Evolutionary conservation across 768 basidiomycete genomes (phyloP), one percentile per base, ranked within the genome.

Genomic region (Sutorius australiensis): DNA sequence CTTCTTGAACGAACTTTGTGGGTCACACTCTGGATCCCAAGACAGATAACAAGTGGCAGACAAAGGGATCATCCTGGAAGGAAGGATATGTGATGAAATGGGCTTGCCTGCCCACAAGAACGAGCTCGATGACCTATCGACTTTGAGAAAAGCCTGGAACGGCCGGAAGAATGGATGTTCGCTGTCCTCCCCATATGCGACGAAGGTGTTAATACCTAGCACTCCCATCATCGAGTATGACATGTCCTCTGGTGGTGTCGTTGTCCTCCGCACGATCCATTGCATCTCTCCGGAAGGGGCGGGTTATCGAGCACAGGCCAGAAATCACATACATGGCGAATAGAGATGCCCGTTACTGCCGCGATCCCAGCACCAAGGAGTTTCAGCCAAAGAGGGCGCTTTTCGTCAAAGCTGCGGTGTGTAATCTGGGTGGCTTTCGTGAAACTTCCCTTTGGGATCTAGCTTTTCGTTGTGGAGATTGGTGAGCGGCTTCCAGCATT

Each of bases 211-310:
- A 14, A 36, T 16, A 0, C 14, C 34, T 3, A 36, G 7, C 3
- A 14, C 16, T 2, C 32, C 32, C 32, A 33, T 33, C 12, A 33
- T 33, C 32, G 52, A 57, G 33, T 63, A 65, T 12, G 55, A 50
- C 28, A 21, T 50, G 19, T 65, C 61, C 43, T 63, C 61, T 4
- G 37, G 30, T n/a, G 51, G 41, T 4, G 60, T 65, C 16, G 62
- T 63, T 0, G 8, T 41, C 27, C 63, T 54, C 3, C 27, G 36
- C 1, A 57, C 46, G 9, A 58, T 56, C 62, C 63, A 63, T 16
- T n/a, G 21, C 46, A 64, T 57, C 9, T 37, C 14, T 41, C 45
- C 16, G 51, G 41, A 5, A 59, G 6, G 5, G 41, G 27, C 19
- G 50, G 51, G 6, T 1, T 13, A 31, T 3, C 14, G 7, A 50